A percentile compares a stretch with the other conserved stretches of the same genome.
These are phyloP conservation scores for Neurospora sp. DNA, from an alignment of 495 filamentous ascomycete genomes.

Conservation along the genomic window DNA sequence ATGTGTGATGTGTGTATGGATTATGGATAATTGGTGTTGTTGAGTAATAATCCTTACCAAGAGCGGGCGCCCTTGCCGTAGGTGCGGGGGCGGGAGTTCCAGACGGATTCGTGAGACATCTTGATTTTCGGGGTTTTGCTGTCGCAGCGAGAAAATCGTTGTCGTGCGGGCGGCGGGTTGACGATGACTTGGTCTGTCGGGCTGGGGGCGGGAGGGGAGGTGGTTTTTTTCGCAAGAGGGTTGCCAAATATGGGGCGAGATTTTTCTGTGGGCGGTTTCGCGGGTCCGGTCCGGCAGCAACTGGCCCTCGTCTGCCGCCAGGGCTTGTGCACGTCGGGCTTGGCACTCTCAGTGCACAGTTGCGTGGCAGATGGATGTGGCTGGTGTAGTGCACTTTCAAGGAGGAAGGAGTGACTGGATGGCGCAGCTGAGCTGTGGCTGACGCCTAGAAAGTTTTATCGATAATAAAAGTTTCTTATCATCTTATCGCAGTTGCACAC, in stretches of 20 bases:
- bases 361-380: background rate
- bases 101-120: constrained; percentile 99
- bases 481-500: background rate
- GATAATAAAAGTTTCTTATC: background rate
- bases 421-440: background rate
- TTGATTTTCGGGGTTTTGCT: constrained; percentile 25
- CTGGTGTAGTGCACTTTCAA: background rate
- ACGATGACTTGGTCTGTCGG: constrained; percentile 2
- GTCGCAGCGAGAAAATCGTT: constrained; percentile 4
- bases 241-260: constrained; percentile 15
- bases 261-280: constrained; percentile 25
- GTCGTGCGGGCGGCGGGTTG: constrained; percentile 4
- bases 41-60: constrained; percentile 52
- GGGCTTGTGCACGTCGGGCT: background rate
- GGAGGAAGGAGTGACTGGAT: background rate
- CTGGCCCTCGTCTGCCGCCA: background rate
- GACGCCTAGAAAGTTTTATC: background rate
- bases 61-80: constrained; percentile 90
- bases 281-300: constrained; percentile 1
- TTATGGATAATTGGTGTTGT: background rate
- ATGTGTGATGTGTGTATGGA: background rate
- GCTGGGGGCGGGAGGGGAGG: constrained; percentile 1
- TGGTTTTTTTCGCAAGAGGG: constrained; percentile 9
- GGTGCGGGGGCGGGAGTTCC: constrained; percentile 93
- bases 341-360: background rate